phyloP scores from a whole-genome alignment of 371 early-diverging fungal genomes.

The Blastocladiella emersonii region DNA sequence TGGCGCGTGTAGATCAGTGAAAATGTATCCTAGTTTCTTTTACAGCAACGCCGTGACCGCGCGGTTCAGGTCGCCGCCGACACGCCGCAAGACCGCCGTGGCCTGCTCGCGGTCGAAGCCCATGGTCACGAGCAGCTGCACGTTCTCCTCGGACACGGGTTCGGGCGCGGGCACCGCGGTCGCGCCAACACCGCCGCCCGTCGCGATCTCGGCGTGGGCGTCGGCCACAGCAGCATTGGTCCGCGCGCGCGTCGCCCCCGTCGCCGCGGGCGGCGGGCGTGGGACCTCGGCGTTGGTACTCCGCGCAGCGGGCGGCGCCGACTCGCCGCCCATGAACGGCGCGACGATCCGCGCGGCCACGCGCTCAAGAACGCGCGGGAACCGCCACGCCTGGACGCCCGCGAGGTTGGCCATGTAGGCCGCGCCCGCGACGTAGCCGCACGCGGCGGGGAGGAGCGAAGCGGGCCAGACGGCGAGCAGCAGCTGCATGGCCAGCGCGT shows the following conservation, averaged over 20 bases:
- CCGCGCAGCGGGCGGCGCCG: slow-evolving; percentile 33
- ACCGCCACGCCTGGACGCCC: slow-evolving; percentile 46
- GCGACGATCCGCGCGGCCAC: slow-evolving; percentile 21
- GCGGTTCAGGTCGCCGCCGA: not conserved
- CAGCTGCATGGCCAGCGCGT: slow-evolving; percentile 33
- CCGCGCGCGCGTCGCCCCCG: no score
- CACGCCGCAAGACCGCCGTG: not conserved
- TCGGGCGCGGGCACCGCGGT: not conserved
- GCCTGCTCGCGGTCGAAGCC: not conserved
- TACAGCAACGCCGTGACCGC: not conserved
- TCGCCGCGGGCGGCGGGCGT: not conserved
- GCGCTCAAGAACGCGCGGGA: slow-evolving; percentile 24
- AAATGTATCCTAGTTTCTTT: not conserved
- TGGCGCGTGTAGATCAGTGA: no score
- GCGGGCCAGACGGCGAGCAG: slow-evolving; percentile 35
- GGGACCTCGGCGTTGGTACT: slow-evolving; percentile 13
- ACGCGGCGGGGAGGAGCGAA: slow-evolving; percentile 34
- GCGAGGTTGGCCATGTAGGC: slow-evolving; percentile 42
- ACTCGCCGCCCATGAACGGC: slow-evolving; percentile 24
- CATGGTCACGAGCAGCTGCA: not conserved
- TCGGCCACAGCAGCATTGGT: no score
- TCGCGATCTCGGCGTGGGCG: no score
- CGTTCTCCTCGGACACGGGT: not conserved
- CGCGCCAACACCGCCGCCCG: not conserved
- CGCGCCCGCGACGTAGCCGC: slow-evolving; percentile 45